A percentile compares a stretch with the other conserved stretches of the same genome.
These are phyloP conservation scores for Sicyos edulis DNA, from an alignment of 306 rosid species.

Conservation along the genomic window DNA sequence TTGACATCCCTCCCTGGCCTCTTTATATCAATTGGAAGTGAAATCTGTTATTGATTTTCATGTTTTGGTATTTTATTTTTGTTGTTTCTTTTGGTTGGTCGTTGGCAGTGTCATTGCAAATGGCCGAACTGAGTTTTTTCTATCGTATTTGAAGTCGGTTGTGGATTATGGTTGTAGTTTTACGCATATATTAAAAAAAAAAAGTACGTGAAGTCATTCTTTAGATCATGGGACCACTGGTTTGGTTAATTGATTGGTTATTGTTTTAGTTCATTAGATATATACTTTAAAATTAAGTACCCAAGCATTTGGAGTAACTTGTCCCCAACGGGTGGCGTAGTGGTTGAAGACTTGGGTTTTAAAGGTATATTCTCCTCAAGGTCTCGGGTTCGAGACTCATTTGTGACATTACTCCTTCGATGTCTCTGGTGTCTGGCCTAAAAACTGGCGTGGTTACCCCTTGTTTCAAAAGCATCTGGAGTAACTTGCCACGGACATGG, in stretches of 20 bases:
- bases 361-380: no score
- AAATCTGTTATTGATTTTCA: background rate
- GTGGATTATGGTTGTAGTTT: background rate
- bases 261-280: no score
- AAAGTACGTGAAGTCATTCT: background rate
- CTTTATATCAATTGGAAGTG: background rate
- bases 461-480: no score
- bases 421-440: no score
- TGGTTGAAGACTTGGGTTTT: no score
- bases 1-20: background rate
- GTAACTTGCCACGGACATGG: no score
- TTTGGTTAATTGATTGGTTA: background rate
- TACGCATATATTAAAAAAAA: background rate
- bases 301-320: no score
- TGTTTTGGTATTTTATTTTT: background rate
- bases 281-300: no score
- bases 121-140: background rate
- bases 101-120: background rate
- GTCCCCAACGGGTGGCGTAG: no score
- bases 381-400: no score
- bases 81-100: background rate
- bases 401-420: no score
- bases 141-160: slow-evolving; percentile 4
- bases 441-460: no score
- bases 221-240: background rate